Evolutionary conservation across 73 alveolate species (phyloP), one percentile per base, ranked within the genome.

Genomic region (Paramecium octaurelia): DNA sequence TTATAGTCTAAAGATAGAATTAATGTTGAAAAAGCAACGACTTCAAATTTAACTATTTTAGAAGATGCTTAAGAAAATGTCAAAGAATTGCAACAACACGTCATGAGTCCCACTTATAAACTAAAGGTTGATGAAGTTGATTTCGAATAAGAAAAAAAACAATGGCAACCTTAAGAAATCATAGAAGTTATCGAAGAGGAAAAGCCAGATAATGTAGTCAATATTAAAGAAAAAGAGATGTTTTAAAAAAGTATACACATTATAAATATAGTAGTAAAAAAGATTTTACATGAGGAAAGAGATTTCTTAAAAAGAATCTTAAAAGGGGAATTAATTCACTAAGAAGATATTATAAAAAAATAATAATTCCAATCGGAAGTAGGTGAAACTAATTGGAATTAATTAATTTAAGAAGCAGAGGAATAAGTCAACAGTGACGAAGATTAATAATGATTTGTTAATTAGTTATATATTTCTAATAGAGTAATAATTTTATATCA

Each of bases 181-280:
- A 80, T 80, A 21, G 91, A 80, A 44, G 91, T 80, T 21, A 80
- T 80, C 3, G 91, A 80, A 43, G 91, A 80, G 46, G 91, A 80
- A 44, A 80, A 80, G 9, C 91, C 91, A 80, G 91, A 80, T 31
- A 31, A 43, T 80, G 68, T 31, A 16, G 91, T 42, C 16, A 80
- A 80, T 80, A 34, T 42, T 21, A 80, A 80, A 23, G 91, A 80
- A 24, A 80, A 80, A 35, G 91, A 80, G 44, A 80, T 80, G 91
- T 80, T 80, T 48, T 42, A 80, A 80, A 43, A 80, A 23, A 20
- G 91, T 80, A 54, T 54, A 44, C 11, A 2, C 2, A 80, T 9
- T 9, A 31, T 48, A 24, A 64, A 6, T 59, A 38, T 38, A 14
- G 14, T 73, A 80, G 91, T 80, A 23, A 80, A 80, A 48, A 80